phyloP scores from a whole-genome alignment of 768 basidiomycete species.

The Boletus fagicola region DNA sequence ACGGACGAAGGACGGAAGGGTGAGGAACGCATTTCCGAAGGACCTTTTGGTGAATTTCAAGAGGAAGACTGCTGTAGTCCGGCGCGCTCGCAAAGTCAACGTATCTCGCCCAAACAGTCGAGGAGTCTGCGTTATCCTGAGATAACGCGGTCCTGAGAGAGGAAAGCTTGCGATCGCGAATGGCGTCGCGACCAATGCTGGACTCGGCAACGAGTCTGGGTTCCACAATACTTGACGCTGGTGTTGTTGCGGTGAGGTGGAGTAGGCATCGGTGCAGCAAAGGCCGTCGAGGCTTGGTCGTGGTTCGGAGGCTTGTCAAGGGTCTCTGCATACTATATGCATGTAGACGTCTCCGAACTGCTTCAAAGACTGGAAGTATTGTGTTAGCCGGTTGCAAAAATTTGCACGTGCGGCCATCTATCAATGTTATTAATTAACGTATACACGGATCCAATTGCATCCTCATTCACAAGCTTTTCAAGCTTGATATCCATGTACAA shows the following conservation, averaged over 20 bases:
- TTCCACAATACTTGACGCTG: constrained; percentile 2
- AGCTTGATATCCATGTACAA: not conserved
- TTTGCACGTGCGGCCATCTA: constrained; percentile 16
- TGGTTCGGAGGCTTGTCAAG: constrained; percentile 19
- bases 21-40: constrained; percentile 63
- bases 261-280: constrained; percentile 6
- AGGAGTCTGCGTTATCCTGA: constrained; percentile 36
- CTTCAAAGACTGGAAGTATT: not conserved
- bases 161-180: constrained; percentile 27
- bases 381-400: constrained; percentile 7
- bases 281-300: constrained; percentile 8
- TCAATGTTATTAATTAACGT: no score
- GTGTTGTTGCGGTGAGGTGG: constrained; percentile 13
- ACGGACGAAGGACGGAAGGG: constrained; percentile 42
- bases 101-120: constrained; percentile 66
- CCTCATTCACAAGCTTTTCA: no score
- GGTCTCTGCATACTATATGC: constrained; percentile 24
- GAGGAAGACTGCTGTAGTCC: constrained; percentile 51
- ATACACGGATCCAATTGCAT: not conserved
- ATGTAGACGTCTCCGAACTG: constrained; percentile 7
- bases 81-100: constrained; percentile 50
- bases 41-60: constrained; percentile 66
- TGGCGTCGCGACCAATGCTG: constrained; percentile 4
- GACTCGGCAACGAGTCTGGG: constrained; percentile 5
- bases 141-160: constrained; percentile 32